Evolutionary conservation across 2,329 filamentous ascomycete species (phyloP), one percentile per base, ranked within the genome.

Genomic region (Huntiella omanensis): DNA sequence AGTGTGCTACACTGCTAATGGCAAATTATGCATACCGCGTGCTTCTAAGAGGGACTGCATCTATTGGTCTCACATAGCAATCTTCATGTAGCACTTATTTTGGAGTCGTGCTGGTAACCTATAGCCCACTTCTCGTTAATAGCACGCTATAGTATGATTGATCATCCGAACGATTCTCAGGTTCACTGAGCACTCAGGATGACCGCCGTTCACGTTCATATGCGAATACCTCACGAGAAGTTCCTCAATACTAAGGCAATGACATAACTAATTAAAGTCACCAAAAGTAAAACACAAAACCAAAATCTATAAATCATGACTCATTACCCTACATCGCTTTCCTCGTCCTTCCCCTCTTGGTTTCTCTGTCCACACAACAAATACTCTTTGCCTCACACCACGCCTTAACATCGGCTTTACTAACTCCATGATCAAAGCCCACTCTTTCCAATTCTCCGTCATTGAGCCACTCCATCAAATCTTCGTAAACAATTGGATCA

Each of bases 341-440:
- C 53, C 73, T 64, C 56, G 71, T 68, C 54, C 64, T 67, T 5
- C 72, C 72, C 1, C 60, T 60, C 33, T 64, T 36, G 48, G 62
- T 75, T 52, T 73, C 70, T 54, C 69, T 77, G 77, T 76, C 83
- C 32, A 86, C 65, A 60, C 86, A 94, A 55, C 86, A 92, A 7
- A 96, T 68, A 40, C 87, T 86, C 59, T 80, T 81, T 36, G 75
- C 76, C 61, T 94, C 83, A 57, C 88, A 95, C 88, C 88, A 96
- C 55, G 71, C 75, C 67, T 91, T 86, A 13, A 92, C 80, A 57
- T 83, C 76, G 28, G 59, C 65, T 0, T 73, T 64, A 5, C 65
- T 67, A 7, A 82, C 71, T 57, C 83, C 76, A 6, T 68, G 69
- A 52, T 83, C 78, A 54, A 73, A 80, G 0, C 75, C 75, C 0